Base-by-base conservation (phyloP, 192 early-diverging fungal species). In the Backusella sp. region DNA sequence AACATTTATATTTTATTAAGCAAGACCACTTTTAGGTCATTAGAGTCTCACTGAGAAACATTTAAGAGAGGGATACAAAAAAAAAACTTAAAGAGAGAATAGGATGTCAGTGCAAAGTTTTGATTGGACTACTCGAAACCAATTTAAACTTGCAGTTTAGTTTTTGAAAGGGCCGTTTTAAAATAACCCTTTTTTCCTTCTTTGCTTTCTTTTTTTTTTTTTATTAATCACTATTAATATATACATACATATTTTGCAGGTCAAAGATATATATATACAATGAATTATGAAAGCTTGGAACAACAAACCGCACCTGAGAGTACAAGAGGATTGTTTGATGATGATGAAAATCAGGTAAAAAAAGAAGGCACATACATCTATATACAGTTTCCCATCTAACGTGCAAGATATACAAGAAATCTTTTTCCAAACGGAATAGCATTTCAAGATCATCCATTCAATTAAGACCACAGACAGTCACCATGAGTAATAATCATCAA, bases 231-330 rank as follows among this genome's bases (percentile, higher is more conserved):
- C n/a, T 62, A 12, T 62, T 23, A 59, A 59, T 59, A 26, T 59
- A 59, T 49, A 26, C 14, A 59, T 28, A 59, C 0, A 44, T 44
- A 28, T 62, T 4, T 62, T 62, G 26, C 56, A 28, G 56, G 56
- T 26, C 9, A 62, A 62, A 62, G 26, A 23, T 14, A 28, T 62
- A 56, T 32, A 1, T 32, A 32, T n/a, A 59, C 11, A 44, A 73
- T 77, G 62, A 59, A 77, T 34, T 23, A 74, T 69, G 75, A 71
- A 8, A 71, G 53, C 6, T 35, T 79, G 36, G 77, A 79, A 23
- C 80, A 81, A 46, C 82, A 83, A 65, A 83, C 82, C n/a, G 82
- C 82, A 28, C 82, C 82, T 28, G 82, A 83, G 56, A 79, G 78
- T 36, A 83, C 82, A 56, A 62, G 82, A 23, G 82, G 82, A 19